Evolutionary conservation across 2,329 filamentous ascomycete genomes (phyloP).

Genomic region (Xylariomycetidae sp.): DNA sequence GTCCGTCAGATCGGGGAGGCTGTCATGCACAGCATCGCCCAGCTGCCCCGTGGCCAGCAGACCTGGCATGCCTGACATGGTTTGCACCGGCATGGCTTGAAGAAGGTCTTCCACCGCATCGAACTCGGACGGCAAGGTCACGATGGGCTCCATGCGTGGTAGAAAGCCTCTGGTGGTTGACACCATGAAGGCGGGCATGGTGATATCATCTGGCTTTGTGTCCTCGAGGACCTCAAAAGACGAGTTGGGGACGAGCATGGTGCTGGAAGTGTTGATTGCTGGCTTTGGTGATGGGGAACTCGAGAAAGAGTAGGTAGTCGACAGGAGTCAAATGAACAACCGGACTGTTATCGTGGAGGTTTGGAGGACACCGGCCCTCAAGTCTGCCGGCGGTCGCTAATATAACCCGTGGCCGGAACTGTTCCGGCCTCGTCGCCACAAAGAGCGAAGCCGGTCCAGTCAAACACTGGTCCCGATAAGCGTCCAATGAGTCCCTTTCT

Average conservation of each 20-base stretch:
- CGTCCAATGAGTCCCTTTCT: constrained; percentile 2
- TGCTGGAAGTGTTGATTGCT: constrained; percentile 3
- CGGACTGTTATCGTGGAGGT: not conserved
- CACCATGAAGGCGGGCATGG: constrained; percentile 71
- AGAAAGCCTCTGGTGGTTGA: constrained; percentile 70
- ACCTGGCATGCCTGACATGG: constrained; percentile 64
- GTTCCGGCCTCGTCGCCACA: constrained; percentile 24
- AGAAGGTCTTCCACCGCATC: constrained; percentile 55
- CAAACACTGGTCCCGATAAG: constrained; percentile 2
- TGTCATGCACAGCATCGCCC: constrained; percentile 66
- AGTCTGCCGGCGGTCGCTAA: constrained; percentile 16
- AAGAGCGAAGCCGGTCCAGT: constrained; percentile 12
- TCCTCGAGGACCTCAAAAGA: constrained; percentile 58
- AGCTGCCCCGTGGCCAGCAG: constrained; percentile 69
- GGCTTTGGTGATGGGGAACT: not conserved
- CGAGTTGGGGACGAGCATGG: constrained; percentile 21
- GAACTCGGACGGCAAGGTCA: constrained; percentile 66
- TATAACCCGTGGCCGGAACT: constrained; percentile 30
- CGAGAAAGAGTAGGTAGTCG: not conserved
- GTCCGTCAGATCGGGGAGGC: constrained; percentile 70
- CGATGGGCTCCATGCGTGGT: constrained; percentile 58
- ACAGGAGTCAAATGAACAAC: not conserved
- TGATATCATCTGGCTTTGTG: constrained; percentile 54
- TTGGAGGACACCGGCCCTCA: constrained; percentile 5
- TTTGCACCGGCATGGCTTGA: constrained; percentile 58